Evolutionary conservation across 2,329 filamentous ascomycete species (phyloP), one percentile per base, ranked within the genome.

Genomic region (Colletotrichum sp.): DNA sequence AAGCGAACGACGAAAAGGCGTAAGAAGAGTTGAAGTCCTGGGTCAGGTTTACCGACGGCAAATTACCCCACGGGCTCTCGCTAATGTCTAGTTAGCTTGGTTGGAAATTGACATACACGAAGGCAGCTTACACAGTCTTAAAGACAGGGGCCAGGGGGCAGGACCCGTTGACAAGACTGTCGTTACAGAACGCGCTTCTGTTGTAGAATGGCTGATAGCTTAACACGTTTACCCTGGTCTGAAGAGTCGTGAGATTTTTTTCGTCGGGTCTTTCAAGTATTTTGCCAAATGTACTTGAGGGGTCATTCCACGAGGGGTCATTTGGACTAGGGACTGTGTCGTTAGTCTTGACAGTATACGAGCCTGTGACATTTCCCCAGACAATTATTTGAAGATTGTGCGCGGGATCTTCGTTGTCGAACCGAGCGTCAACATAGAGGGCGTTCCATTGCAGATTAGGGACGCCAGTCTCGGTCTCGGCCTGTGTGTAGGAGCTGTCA

Each of bases 291-390:
- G 90, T 83, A 95, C 95, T 95, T 63, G 88, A 85, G 0, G 91
- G 84, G 81, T 92, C 90, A 79, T 89, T 84, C 21, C 89, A 85
- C 1, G 90, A 80, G 39, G 95, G 95, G 69, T 95, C 90, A 4
- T 85, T 76, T n/a, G 87, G 86, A 15, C 85, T 82, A 4, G 62
- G 34, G 15, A 26, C 21, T 39, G 88, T 88, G 60, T 52, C n/a
- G n/a, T 52, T 52, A 21, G 44, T 52, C 44, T 52, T 52, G 44
- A 52, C 10, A 52, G 44, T 52, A 13, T 90, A 89, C 67, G 93
- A 92, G 63, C 97, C 97, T 10, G 93, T 95, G 34, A 99, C 95
- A 84, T 99, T 98, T 68, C 96, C 96, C 87, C 95, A 99, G 63
- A 98, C 90, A 2, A 93, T 97, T 71, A 98, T 87, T 77, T 91